Evolutionary conservation across 176 grass and related monocot genomes (phyloP), one percentile per base, ranked within the genome.

Genomic region (Eremochloa ophiuroides): DNA sequence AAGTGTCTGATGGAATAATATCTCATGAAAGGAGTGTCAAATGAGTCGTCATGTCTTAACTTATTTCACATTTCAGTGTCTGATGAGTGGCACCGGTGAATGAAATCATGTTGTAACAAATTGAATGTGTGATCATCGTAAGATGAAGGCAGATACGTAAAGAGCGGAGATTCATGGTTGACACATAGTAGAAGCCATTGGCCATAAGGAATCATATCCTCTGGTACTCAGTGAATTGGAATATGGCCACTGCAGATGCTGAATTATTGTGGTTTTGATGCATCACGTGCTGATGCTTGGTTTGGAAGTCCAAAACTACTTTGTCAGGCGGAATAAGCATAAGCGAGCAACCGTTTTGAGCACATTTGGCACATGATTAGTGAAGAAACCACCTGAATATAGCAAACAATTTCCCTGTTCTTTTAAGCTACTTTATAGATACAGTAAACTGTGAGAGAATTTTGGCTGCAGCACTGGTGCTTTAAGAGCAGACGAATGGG

Each of bases 291-390:
- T 17, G 77, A 76, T 77, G 63, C 42, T 58, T 80, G 47, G 56
- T 82, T 43, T 65, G 25, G 37, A 46, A 75, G 70, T 43, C 23
- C 2, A 78, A 72, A 74, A 62, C 33, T 66, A 77, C 41, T 66
- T 18, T 62, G 48, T 11, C 30, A 26, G 6, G 48, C 69, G 4
- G 68, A 74, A 88, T 61, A 79, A 74, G 81, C 29, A 79, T 48
- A 46, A 10, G 29, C 12, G 30, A 38, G 62, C 31, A 50, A 38
- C 72, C 76, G 29, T 39, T 9, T 8, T 25, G 2, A 16, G 69
- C 60, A 73, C 67, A 78, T 59, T 71, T 48, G 18, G 22, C 38
- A 47, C 27, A 80, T 71, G 80, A 23, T 62, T 5, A 15, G 0
- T n/a, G 5, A 16, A 42, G 9, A 44, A 25, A 69, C 3, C 66